phyloP scores from a whole-genome alignment of 2,329 filamentous ascomycete genomes.

The Hypoxylon sp. region DNA sequence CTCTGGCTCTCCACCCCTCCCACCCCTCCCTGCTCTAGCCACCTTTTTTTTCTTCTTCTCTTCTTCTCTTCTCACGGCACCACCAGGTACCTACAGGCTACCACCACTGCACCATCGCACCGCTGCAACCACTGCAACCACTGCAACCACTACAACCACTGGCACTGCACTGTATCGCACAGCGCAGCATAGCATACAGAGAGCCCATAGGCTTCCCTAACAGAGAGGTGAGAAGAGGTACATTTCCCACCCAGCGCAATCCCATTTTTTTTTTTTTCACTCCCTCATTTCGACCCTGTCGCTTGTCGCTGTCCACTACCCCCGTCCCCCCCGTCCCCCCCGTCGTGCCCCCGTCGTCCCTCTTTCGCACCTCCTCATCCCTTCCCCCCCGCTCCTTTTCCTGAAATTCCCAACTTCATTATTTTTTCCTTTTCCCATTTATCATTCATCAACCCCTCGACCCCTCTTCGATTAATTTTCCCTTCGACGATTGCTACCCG shows the following conservation, averaged over 20 bases:
- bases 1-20: background rate
- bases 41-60: conserved; percentile 18
- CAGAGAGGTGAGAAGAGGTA: conserved; percentile 2
- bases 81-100: too few relatives aligned
- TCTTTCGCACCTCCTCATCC: conserved; percentile 42
- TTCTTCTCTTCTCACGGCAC: too few relatives aligned
- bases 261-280: conserved; percentile 39
- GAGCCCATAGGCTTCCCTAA: background rate
- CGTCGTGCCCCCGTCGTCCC: conserved; percentile 41
- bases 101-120: too few relatives aligned
- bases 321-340: too few relatives aligned
- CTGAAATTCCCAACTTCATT: conserved; percentile 41
- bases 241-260: conserved; percentile 28
- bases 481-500: conserved; percentile 35
- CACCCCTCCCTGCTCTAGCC: conserved; percentile 32
- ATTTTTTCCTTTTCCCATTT: conserved; percentile 39
- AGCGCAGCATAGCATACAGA: conserved; percentile 21
- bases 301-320: too few relatives aligned
- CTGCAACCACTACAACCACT: too few relatives aligned
- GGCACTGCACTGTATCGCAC: too few relatives aligned
- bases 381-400: conserved; percentile 45
- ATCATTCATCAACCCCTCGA: conserved; percentile 37
- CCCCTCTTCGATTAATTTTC: conserved; percentile 44
- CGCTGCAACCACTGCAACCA: too few relatives aligned
- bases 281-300: conserved; percentile 39